phyloP scores from a whole-genome alignment of 306 rosid genomes.

The Carpinus fangiana region DNA sequence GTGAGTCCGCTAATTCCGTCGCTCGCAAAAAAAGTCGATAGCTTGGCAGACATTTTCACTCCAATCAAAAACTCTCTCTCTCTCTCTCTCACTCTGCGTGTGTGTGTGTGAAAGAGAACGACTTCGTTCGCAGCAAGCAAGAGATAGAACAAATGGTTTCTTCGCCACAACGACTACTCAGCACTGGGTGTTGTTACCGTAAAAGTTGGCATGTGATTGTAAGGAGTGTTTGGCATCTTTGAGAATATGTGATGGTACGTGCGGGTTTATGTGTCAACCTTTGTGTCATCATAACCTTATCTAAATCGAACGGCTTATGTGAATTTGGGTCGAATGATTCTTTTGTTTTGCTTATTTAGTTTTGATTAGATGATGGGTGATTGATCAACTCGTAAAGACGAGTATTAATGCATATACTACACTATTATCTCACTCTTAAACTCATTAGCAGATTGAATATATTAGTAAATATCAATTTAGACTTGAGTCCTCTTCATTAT shows the following conservation, averaged over 20 bases:
- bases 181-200: neutral
- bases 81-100: neutral
- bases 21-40: conserved; percentile 57
- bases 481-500: too few relatives aligned
- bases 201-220: neutral
- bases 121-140: neutral
- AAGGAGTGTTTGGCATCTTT: neutral
- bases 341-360: neutral
- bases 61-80: conserved; percentile 5
- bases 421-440: too few relatives aligned
- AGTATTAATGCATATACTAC: too few relatives aligned
- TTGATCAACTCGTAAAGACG: neutral
- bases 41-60: conserved; percentile 54
- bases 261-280: neutral
- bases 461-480: too few relatives aligned
- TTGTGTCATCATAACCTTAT: neutral
- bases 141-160: neutral
- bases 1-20: conserved; percentile 41
- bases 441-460: too few relatives aligned
- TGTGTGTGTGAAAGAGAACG: neutral
- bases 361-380: neutral
- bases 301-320: neutral
- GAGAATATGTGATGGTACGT: neutral
- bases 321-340: too few relatives aligned
- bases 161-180: conserved; percentile 8